A percentile compares a stretch with the other conserved stretches of the same genome.
phyloP scores from a whole-genome alignment of 2,329 filamentous ascomycete species.

The Aureobasidium sp. region DNA sequence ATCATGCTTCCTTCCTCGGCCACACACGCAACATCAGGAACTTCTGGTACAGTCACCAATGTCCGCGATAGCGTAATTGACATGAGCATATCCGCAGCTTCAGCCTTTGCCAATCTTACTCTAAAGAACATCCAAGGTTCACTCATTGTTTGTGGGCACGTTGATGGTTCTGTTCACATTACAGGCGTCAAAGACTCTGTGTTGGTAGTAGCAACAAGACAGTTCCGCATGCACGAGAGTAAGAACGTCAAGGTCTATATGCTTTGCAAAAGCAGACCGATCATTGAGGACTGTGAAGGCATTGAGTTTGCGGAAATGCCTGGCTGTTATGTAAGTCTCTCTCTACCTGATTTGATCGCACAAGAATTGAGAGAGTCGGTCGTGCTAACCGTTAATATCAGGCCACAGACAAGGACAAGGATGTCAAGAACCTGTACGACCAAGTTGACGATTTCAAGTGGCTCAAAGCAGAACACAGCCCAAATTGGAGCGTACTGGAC shows the following conservation, averaged over 20 bases:
- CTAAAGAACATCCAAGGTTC: slow-evolving; percentile 64
- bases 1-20: slow-evolving; percentile 70
- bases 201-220: slow-evolving; percentile 72
- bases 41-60: slow-evolving; percentile 64
- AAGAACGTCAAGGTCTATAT: slow-evolving; percentile 76
- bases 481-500: slow-evolving; percentile 74
- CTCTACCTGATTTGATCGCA: background rate
- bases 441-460: slow-evolving; percentile 97
- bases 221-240: slow-evolving; percentile 90
- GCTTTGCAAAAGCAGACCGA: slow-evolving; percentile 72
- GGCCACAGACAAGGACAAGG: slow-evolving; percentile 23
- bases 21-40: slow-evolving; percentile 55
- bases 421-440: slow-evolving; percentile 64
- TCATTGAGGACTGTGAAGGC: slow-evolving; percentile 80
- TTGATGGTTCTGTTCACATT: slow-evolving; percentile 75
- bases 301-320: slow-evolving; percentile 78
- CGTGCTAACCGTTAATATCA: background rate
- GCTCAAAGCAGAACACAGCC: slow-evolving; percentile 78
- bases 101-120: slow-evolving; percentile 60
- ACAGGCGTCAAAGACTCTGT: slow-evolving; percentile 66
- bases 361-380: background rate
- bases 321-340: slow-evolving; percentile 55
- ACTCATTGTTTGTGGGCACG: slow-evolving; percentile 69
- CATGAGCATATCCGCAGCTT: slow-evolving; percentile 40
- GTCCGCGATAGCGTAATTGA: slow-evolving; percentile 69